Evolutionary conservation across 2,329 filamentous ascomycete genomes (phyloP), one percentile per base, ranked within the genome.

Genomic region (Clarireedia sp.): DNA sequence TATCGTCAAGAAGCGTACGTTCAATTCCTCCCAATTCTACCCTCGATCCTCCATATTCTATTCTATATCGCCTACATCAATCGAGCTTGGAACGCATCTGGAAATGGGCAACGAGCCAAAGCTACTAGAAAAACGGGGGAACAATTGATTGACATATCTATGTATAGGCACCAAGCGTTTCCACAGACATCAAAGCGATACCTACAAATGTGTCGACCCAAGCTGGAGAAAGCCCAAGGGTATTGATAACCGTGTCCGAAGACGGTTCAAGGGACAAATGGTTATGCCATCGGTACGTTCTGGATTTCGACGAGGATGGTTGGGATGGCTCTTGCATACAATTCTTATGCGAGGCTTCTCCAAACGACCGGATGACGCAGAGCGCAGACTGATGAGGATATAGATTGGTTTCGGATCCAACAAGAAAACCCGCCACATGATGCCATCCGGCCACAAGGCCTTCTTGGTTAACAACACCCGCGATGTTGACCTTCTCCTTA

Each of bases 1-100:
- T 73, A 99, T 99, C 84, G 89, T 99, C 74, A 99, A 99, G 90
- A 99, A 99, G 90, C 90, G 90, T 95, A 92, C 74, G 90, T 90
- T 72, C 67, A 53, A 44, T 45, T 38, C 44, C 26, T 29, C n/a
- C 36, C 67, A 53, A 44, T 45, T 38, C 44, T 23, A 24, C n/a
- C 36, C 38, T 49, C 52, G 45, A 54, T 50, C 16, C 26, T 54
- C 45, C 19, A 38, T 26, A 55, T 16, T 36, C 37, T 37, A 26
- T 47, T 47, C 54, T 54, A n/a, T 16, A 29, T 23, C 9, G 16
- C 43, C 23, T 46, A 14, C 10, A 23, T 21, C 43, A 24, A 46
- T 46, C 24, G 23, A 26, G 9, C 14, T 26, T 46, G 19, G 43
- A 46, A 26, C 9, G 29, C 21, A 12, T 10, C 16, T 46, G 21